Base-by-base conservation (phyloP, 1,139 yeast genomes). In the Scheffersomyces titani region DNA sequence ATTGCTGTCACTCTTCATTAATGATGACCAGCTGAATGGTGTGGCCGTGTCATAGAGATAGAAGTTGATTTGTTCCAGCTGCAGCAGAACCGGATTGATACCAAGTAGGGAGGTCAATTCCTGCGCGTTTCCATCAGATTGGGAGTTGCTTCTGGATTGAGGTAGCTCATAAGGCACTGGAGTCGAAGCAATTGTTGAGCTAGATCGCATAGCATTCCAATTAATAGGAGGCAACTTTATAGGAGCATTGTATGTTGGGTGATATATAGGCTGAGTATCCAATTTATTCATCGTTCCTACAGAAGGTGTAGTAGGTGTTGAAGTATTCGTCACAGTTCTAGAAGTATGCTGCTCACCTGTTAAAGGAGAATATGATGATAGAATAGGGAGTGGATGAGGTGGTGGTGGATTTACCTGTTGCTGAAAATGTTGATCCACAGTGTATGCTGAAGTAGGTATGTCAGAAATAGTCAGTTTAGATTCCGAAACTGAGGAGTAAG, bases 1-100 rank as follows among this genome's bases (percentile, higher is more conserved):
- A 16, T 55, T 56, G 19, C 54, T 54, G 47, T 57, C 60, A 4
- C 54, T 47, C 40, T 55, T 53, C 40, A 53, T 46, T 49, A 55
- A 52, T 40, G 52, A 57, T 7, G 57, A 48, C 54, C 54, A 52
- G 1, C 48, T 46, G 48, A 46, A 46, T 13, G 48, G 48, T 9
- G 20, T 46, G 20, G 5, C 21, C 13, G 18, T 46, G 16, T 19
- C 20, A 20, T 9, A 46, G 9, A 13, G 20, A 18, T 46, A 46
- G 16, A 46, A 46, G 22, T 46, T 46, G 20, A 46, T 46, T 3
- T 21, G 21, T 16, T 19, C 48, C 21, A 11, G 48, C 20, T 46
- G 48, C 20, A 6, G 48, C 22, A 46, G 21, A 11, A 46, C 48
- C 48, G 48, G 48, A 19, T 46, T 46, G 16, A 46, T 20, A 19